A percentile compares a stretch with the other conserved stretches of the same genome.
Conservation (phyloP, 169 alveolate species). For the Hammondia hammondi region DNA sequence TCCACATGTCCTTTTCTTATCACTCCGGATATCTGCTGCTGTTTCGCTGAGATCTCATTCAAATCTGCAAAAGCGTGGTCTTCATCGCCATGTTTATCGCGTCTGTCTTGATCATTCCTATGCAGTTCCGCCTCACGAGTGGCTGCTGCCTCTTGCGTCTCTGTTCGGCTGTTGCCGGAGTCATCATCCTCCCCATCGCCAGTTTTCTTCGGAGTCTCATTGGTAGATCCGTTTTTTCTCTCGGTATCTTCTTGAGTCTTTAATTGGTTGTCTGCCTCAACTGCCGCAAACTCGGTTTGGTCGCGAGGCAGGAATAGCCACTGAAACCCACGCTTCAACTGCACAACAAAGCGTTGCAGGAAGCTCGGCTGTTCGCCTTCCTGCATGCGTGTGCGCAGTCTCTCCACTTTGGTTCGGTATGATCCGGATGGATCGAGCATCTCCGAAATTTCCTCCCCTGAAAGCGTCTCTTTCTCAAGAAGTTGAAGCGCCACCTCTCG, state of each 20-base stretch:
- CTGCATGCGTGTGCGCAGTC: neutral
- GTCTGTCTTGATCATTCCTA: neutral
- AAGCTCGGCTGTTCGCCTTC: conserved; percentile 9
- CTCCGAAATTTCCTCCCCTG: conserved; percentile 84
- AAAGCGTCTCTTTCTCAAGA: conserved; percentile 84
- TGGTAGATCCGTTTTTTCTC: neutral
- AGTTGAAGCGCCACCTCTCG: conserved; percentile 81
- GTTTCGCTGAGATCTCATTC: neutral
- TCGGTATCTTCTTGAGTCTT: neutral
- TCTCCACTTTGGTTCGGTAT: conserved; percentile 4
- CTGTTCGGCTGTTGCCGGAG: neutral
- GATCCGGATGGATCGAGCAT: conserved; percentile 70
- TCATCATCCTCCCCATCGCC: neutral
- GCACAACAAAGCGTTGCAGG: conserved; percentile 19
- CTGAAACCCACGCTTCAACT: conserved; percentile 11
- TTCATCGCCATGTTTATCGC: neutral
- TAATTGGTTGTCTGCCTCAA: neutral
- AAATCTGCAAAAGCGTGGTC: neutral
- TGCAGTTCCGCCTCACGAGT: no score
- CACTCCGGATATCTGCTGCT: no score
- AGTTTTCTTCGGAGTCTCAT: neutral
- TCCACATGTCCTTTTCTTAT: no score
- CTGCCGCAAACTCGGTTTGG: neutral
- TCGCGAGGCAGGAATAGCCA: neutral
- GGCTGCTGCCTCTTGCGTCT: neutral